Base-by-base conservation (phyloP, 345 rosid genomes). In the Gynandropsis gynandra region DNA sequence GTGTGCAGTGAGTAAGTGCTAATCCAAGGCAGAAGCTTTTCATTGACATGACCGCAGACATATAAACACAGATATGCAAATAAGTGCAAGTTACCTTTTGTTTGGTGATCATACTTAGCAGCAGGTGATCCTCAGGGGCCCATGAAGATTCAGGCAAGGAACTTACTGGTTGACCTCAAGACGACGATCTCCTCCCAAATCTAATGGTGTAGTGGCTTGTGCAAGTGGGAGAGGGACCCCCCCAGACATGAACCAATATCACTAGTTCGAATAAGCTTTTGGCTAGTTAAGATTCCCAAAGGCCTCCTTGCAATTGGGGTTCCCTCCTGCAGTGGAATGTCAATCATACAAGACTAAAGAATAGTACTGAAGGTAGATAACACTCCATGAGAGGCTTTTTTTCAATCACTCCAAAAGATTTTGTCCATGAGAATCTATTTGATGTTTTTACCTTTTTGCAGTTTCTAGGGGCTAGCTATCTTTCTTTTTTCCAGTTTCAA, bases 181-280 rank as follows among this genome's bases (percentile, higher is more conserved):
- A 45, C 61, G 5, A 4, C 47, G 70, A 52, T 65, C 65, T 65
- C 52, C 34, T 44, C 39, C 36, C 54, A 24, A 2, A 24, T 24
- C 29, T 5, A 46, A 37, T 52, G 45, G 54, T 52, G 38, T 52
- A 65, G 64, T 65, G 70, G 64, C 53, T 46, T 24, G 18, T 31
- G 53, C 32, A 58, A 58, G 64, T 65, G 69, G 69, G 49, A 57
- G 63, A 51, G 59, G 64, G 64, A 52, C 69, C 29, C 69, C 70
- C 55, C 47, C 17, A 15, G 33, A 41, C 60, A 59, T 58, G 70
- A 47, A 60, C 60, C 70, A 52, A 39, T 65, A 65, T 53, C 61
- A 66, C 56, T 59, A 66, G 56, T 47, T 24, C 61, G 44, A 47
- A 59, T 36, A 45, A 47, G 61, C 61, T 59, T 59, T 47, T 53